Base-by-base conservation (phyloP, 768 basidiomycete species). In the Mycena polygramma region DNA sequence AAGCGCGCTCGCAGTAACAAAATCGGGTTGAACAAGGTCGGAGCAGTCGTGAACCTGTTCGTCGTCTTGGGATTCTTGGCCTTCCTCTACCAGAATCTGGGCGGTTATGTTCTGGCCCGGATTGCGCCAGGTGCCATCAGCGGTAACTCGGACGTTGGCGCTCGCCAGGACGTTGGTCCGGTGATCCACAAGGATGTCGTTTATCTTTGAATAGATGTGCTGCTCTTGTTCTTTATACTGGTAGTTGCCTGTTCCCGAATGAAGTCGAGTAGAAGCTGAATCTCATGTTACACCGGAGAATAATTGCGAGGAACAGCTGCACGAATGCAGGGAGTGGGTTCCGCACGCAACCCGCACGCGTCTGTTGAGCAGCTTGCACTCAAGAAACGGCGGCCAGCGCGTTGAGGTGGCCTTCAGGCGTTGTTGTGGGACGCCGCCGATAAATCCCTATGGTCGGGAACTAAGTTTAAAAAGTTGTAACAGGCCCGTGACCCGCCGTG, bases 61-160 rank as follows among this genome's bases (percentile, higher is more conserved):
- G 46, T 60, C 13, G 45, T 60, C 30, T 35, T 49, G 59, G 59
- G 59, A 46, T 60, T 26, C 59, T 48, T 60, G 45, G 20, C 46
- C 19, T 60, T 60, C 30, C 5, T 60, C 8, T 60, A 49, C 59
- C 59, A 60, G 35, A 60, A 60, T 46, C 19, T 60, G 41, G 39
- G 36, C 24, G 22, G 54, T 43, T 20, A 54, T 36, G 57, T 41
- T 20, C 7, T 17, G 41, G 41, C 24, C 13, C 13, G 39, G 36
- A 37, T 55, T 19, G 19, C 8, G 36, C 54, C 19, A 37, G 36
- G 20, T 20, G 36, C 3, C 54, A 36, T 55, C 2, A 37, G 35
- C 52, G 30, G 1, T 55, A 55, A 55, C 36, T 20, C 36, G 10
- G 54, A 36, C 37, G 19, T n/a, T 43, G 22, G 39, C 14, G 55